These are phyloP conservation scores for Cardamine resedifolia DNA, from an alignment of 345 rosid genomes.

Conservation along the genomic window DNA sequence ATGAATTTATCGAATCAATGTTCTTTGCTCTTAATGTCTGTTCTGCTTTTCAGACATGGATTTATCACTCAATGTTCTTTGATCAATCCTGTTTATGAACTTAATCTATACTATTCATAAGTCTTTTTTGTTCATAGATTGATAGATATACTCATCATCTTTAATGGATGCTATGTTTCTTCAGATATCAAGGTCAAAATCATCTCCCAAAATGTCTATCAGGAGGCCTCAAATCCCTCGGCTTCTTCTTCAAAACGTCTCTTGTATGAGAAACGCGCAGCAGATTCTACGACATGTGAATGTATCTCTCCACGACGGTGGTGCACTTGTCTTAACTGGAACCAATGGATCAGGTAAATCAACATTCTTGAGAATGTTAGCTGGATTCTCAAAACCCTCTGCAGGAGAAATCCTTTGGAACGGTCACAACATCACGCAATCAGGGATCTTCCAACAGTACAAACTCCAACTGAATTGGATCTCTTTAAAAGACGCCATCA, in stretches of 20 bases:
- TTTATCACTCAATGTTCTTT: neutral
- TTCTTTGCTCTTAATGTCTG: neutral
- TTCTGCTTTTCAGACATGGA: neutral
- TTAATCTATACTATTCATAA: neutral
- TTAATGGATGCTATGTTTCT: neutral
- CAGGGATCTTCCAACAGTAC: slow-evolving; percentile 87
- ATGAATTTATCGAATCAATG: neutral
- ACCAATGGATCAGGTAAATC: slow-evolving; percentile 81
- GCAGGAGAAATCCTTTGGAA: slow-evolving; percentile 93
- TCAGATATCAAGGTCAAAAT: neutral
- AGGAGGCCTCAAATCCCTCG: slow-evolving; percentile 64
- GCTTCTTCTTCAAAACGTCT: slow-evolving; percentile 76
- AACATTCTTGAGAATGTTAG: slow-evolving; percentile 81
- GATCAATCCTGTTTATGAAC: neutral
- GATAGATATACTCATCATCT: neutral
- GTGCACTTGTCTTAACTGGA: slow-evolving; percentile 79
- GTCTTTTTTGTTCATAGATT: neutral
- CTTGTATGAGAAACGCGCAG: slow-evolving; percentile 94
- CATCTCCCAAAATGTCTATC: slow-evolving; percentile 46
- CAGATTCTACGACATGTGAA: slow-evolving; percentile 77
- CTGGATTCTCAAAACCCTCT: slow-evolving; percentile 80
- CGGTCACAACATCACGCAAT: slow-evolving; percentile 69
- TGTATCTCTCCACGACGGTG: slow-evolving; percentile 73
- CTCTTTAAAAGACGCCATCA: slow-evolving; percentile 76
- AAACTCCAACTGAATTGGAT: slow-evolving; percentile 94